Conservation (phyloP, 2,329 filamentous ascomycete species). For the Fusarium citri region DNA sequence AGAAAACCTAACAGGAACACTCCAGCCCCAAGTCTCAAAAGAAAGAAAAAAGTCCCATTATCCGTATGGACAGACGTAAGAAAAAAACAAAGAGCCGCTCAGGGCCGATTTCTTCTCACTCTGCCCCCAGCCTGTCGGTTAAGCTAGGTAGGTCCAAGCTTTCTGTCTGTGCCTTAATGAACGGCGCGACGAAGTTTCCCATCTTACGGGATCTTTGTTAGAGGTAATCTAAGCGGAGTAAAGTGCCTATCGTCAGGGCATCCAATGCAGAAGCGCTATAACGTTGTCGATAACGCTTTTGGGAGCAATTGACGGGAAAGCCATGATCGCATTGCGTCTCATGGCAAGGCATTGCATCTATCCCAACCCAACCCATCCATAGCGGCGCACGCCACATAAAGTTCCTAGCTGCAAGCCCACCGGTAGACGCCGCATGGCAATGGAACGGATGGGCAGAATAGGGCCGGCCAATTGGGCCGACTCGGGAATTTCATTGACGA, state of each 20-base stretch:
- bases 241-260: neutral
- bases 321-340: conserved; percentile 10
- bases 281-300: conserved; percentile 26
- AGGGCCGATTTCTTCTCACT: conserved; percentile 12
- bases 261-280: conserved; percentile 14
- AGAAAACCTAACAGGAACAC: conserved; percentile 28
- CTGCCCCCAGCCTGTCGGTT: neutral
- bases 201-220: neutral
- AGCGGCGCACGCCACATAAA: neutral
- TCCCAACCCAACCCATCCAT: neutral
- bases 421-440: conserved; percentile 27
- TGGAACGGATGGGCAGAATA: conserved; percentile 33
- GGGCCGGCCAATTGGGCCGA: conserved; percentile 47
- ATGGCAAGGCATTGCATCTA: conserved; percentile 4
- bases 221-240: neutral
- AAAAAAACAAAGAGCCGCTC: neutral
- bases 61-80: neutral
- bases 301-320: conserved; percentile 20
- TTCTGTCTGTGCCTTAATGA: conserved; percentile 33
- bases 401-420: conserved; percentile 20
- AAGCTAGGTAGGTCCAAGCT: conserved; percentile 9
- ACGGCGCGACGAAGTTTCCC: conserved; percentile 11
- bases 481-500: conserved; percentile 27
- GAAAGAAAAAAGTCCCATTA: conserved; percentile 1
- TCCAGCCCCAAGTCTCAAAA: conserved; percentile 34